Evolutionary conservation across 768 basidiomycete species (phyloP).

Genomic region (Postia placenta): DNA sequence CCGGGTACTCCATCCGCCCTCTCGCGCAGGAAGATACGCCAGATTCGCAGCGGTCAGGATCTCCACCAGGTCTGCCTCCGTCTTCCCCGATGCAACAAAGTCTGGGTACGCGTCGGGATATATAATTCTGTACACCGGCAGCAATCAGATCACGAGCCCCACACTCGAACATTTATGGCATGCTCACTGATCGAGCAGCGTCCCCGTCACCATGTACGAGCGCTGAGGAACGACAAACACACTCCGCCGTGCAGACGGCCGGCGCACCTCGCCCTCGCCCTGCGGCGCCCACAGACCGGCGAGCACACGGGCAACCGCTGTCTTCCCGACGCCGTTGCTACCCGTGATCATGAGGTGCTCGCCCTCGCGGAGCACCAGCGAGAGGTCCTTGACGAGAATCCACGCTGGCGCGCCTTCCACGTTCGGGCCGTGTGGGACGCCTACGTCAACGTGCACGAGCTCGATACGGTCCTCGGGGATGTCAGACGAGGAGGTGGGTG

Average conservation of each 20-base stretch:
- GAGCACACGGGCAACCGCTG: slow-evolving; percentile 80
- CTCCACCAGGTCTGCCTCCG: slow-evolving; percentile 61
- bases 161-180: no score
- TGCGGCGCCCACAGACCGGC: slow-evolving; percentile 83
- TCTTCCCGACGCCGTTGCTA: slow-evolving; percentile 90
- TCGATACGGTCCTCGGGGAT: slow-evolving; percentile 44
- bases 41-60: slow-evolving; percentile 82
- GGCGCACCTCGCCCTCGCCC: slow-evolving; percentile 24
- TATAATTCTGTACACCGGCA: slow-evolving; percentile 49
- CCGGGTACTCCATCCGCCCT: slow-evolving; percentile 83
- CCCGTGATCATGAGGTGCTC: slow-evolving; percentile 95
- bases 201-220: slow-evolving; percentile 87
- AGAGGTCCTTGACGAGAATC: slow-evolving; percentile 63
- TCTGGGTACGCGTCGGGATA: slow-evolving; percentile 85
- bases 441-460: slow-evolving; percentile 64
- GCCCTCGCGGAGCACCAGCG: slow-evolving; percentile 54
- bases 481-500: slow-evolving; percentile 33
- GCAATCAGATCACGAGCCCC: background rate
- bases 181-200: slow-evolving; percentile 74
- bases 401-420: slow-evolving; percentile 29
- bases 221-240: slow-evolving; percentile 90
- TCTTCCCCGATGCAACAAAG: slow-evolving; percentile 53
- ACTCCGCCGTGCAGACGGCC: slow-evolving; percentile 39
- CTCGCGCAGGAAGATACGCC: slow-evolving; percentile 77
- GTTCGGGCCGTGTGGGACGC: slow-evolving; percentile 36